A percentile compares a stretch with the other conserved stretches of the same genome.
phyloP scores from a whole-genome alignment of 2,329 filamentous ascomycete species.

The Paramyrothecium roridum region DNA sequence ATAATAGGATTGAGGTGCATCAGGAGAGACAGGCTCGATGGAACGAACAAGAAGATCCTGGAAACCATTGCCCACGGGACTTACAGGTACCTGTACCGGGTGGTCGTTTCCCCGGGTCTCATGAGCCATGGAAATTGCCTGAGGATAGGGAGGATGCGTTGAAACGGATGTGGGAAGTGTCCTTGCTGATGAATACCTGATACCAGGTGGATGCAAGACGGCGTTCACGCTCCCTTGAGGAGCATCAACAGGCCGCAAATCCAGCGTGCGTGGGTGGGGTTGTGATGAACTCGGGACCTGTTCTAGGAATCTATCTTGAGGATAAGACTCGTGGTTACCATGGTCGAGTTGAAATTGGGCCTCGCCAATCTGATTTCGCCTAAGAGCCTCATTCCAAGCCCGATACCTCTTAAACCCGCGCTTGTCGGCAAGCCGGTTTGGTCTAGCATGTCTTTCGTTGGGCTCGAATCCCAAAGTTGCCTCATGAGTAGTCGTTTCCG shows the following conservation, averaged over 20 bases:
- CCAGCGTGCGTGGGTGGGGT: too few relatives aligned
- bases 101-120: neutral
- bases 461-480: neutral
- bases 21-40: constrained; percentile 40
- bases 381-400: neutral
- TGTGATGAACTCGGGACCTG: neutral
- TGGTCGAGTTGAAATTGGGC: neutral
- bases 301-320: neutral
- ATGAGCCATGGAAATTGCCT: neutral
- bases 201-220: constrained; percentile 11
- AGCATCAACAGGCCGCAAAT: too few relatives aligned
- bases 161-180: too few relatives aligned
- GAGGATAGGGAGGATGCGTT: too few relatives aligned
- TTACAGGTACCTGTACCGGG: neutral
- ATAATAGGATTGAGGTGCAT: constrained; percentile 28
- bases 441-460: neutral
- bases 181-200: too few relatives aligned
- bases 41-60: constrained; percentile 45
- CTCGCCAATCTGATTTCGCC: neutral
- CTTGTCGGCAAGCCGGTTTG: neutral
- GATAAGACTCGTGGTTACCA: neutral
- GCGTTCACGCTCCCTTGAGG: neutral
- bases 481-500: neutral
- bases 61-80: constrained; percentile 10
- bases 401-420: neutral